Evolutionary conservation across 2,329 filamentous ascomycete species (phyloP).

Genomic region (Ilyonectria destructans): DNA sequence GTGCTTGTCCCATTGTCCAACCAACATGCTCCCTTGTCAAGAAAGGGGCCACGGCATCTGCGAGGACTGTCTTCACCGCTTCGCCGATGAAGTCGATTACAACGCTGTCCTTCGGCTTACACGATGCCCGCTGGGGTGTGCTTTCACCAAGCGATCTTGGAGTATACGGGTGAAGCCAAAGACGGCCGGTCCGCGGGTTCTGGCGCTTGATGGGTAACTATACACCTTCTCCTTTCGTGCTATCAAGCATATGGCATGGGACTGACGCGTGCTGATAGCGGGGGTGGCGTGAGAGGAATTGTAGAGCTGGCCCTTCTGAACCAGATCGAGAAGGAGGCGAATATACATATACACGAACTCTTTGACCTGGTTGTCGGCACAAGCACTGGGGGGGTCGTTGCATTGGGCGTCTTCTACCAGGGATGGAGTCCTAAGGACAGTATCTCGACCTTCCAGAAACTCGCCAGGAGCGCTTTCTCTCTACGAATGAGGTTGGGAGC

Average conservation of each 20-base stretch:
- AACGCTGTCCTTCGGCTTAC: conserved; percentile 14
- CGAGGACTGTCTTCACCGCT: conserved; percentile 19
- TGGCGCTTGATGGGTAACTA: conserved; percentile 32
- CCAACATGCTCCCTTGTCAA: conserved; percentile 34
- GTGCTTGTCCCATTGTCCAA: conserved; percentile 25
- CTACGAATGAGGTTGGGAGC: neutral
- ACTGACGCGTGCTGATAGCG: neutral
- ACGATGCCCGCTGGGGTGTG: conserved; percentile 25
- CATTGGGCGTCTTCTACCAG: conserved; percentile 29
- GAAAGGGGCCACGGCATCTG: conserved; percentile 29
- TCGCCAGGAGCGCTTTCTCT: conserved; percentile 20
- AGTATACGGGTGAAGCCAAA: conserved; percentile 34
- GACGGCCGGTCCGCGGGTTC: conserved; percentile 18
- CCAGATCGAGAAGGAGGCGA: conserved; percentile 12
- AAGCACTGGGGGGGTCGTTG: conserved; percentile 36
- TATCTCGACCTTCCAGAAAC: neutral
- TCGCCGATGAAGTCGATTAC: neutral
- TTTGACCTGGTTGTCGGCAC: conserved; percentile 37
- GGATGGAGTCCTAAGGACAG: neutral
- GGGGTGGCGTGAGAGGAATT: conserved; percentile 31
- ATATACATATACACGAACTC: conserved; percentile 30
- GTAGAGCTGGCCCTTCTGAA: conserved; percentile 25
- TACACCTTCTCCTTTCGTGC: neutral
- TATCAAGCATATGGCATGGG: neutral
- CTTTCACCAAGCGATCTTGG: conserved; percentile 17